A percentile compares a stretch with the other conserved stretches of the same genome.
Evolutionary conservation across 2,329 filamentous ascomycete species (phyloP).

Genomic region (Sarocladium brachiariae): DNA sequence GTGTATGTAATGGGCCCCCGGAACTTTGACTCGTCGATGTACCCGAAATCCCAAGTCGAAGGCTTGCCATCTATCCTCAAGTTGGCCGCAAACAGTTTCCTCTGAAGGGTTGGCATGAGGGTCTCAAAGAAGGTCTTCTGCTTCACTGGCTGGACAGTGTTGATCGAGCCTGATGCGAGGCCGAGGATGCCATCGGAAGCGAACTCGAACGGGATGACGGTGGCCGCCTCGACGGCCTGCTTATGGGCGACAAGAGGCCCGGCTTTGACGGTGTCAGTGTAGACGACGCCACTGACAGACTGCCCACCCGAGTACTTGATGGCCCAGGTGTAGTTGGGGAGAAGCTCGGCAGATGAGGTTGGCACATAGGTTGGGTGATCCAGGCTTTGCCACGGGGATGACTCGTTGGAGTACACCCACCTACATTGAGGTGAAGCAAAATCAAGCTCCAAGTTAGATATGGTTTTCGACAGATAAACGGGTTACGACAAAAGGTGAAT

Average conservation of each 20-base stretch:
- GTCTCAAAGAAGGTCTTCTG: slow-evolving; percentile 39
- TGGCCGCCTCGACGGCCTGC: slow-evolving; percentile 39
- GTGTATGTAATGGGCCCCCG: slow-evolving; percentile 55
- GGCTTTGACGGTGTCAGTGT: slow-evolving; percentile 34
- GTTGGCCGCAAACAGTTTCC: slow-evolving; percentile 59
- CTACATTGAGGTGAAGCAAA: background rate
- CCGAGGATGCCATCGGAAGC: slow-evolving; percentile 36
- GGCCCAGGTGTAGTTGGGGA: slow-evolving; percentile 32
- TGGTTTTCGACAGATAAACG: background rate
- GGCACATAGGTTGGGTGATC: slow-evolving; percentile 28
- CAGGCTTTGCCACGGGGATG: background rate
- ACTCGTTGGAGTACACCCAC: slow-evolving; percentile 4
- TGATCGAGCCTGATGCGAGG: slow-evolving; percentile 34
- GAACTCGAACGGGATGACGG: slow-evolving; percentile 33
- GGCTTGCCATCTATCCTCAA: slow-evolving; percentile 48
- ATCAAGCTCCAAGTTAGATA: no score
- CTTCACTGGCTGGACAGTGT: slow-evolving; percentile 31
- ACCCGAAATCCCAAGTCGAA: slow-evolving; percentile 62
- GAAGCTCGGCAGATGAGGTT: slow-evolving; percentile 26
- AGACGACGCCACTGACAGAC: slow-evolving; percentile 35
- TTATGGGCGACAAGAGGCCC: slow-evolving; percentile 32
- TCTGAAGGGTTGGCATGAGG: slow-evolving; percentile 11
- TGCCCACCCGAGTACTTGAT: slow-evolving; percentile 39
- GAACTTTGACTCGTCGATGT: slow-evolving; percentile 58
- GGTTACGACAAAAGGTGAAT: slow-evolving; percentile 38